A percentile compares a stretch with the other conserved stretches of the same genome.
These are phyloP conservation scores for Lecanosticta acicola DNA, from an alignment of 2,329 filamentous ascomycete genomes.

Conservation along the genomic window DNA sequence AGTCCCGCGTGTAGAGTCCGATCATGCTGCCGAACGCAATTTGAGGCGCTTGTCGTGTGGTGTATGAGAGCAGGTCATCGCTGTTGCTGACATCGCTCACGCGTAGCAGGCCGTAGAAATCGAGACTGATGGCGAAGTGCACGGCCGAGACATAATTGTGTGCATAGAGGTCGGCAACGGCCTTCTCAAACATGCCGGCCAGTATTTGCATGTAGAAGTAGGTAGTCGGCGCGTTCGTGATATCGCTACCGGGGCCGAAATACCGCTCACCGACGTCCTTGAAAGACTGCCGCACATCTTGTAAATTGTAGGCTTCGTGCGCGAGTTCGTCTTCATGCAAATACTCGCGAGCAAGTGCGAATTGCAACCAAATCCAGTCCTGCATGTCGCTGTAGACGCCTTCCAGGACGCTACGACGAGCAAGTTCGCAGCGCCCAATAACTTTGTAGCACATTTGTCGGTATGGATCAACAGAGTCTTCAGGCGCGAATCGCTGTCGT, in stretches of 20 bases:
- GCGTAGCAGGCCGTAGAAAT: slow-evolving; percentile 82
- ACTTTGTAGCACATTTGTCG: slow-evolving; percentile 98
- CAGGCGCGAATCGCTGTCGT: slow-evolving; percentile 73
- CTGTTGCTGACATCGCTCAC: slow-evolving; percentile 74
- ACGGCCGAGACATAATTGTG: slow-evolving; percentile 91
- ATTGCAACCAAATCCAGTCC: slow-evolving; percentile 64
- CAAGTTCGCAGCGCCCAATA: slow-evolving; percentile 69
- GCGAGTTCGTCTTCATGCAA: slow-evolving; percentile 57
- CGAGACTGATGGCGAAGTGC: slow-evolving; percentile 85
- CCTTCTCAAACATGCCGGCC: slow-evolving; percentile 89
- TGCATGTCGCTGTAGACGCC: slow-evolving; percentile 55
- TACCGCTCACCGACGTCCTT: slow-evolving; percentile 84
- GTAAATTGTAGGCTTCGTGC: slow-evolving; percentile 57
- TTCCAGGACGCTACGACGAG: slow-evolving; percentile 49
- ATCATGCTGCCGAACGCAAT: slow-evolving; percentile 93
- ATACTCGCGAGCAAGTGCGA: slow-evolving; percentile 57
- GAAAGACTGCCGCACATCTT: slow-evolving; percentile 72
- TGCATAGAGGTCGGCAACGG: slow-evolving; percentile 81
- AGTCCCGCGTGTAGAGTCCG: slow-evolving; percentile 92
- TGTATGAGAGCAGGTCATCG: slow-evolving; percentile 62
- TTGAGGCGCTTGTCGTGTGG: slow-evolving; percentile 65
- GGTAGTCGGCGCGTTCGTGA: slow-evolving; percentile 74
- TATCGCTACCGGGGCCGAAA: slow-evolving; percentile 79
- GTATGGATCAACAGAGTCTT: slow-evolving; percentile 87
- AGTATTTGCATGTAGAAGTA: slow-evolving; percentile 91